Percentiles rank a stretch among this genome's conserved stretches.
Evolutionary conservation across 805 yeast genomes (phyloP).

Genomic region (Candida incommunis): DNA sequence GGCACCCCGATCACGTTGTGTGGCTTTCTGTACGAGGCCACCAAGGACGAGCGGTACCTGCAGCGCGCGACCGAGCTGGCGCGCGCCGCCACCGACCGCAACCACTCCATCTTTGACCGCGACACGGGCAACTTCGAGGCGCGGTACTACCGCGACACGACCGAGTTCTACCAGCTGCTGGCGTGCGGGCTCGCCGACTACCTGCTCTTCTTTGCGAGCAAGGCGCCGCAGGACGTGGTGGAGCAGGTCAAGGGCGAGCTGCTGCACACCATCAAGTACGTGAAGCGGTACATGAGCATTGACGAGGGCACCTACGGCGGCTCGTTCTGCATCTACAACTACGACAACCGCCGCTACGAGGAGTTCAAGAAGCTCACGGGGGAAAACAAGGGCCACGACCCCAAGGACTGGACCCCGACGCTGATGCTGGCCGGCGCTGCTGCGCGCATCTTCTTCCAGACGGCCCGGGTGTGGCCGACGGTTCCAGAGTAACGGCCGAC

Average conservation of each 20-base stretch:
- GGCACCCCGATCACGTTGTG: slow-evolving; percentile 51
- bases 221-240: slow-evolving; percentile 22
- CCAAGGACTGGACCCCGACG: slow-evolving; percentile 32
- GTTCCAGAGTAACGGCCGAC: slow-evolving; percentile 3
- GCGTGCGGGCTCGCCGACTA: slow-evolving; percentile 60
- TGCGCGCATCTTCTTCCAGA: slow-evolving; percentile 55
- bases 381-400: slow-evolving; percentile 34
- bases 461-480: slow-evolving; percentile 33
- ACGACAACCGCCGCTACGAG: slow-evolving; percentile 36
- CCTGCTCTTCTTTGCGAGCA: slow-evolving; percentile 32
- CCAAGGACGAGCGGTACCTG: slow-evolving; percentile 38
- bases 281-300: slow-evolving; percentile 36
- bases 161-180: slow-evolving; percentile 48
- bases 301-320: slow-evolving; percentile 45
- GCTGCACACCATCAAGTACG: slow-evolving; percentile 39
- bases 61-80: slow-evolving; percentile 26
- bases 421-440: slow-evolving; percentile 55
- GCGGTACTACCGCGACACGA: slow-evolving; percentile 51
- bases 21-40: slow-evolving; percentile 33
- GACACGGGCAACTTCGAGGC: slow-evolving; percentile 37
- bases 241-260: slow-evolving; percentile 27
- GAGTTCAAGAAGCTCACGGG: slow-evolving; percentile 41
- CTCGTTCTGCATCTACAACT: slow-evolving; percentile 41
- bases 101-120: slow-evolving; percentile 45
- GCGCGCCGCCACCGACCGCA: slow-evolving; percentile 42